These are phyloP conservation scores for Xylariaceae sp. DNA, from an alignment of 2,329 filamentous ascomycete species.

Conservation along the genomic window DNA sequence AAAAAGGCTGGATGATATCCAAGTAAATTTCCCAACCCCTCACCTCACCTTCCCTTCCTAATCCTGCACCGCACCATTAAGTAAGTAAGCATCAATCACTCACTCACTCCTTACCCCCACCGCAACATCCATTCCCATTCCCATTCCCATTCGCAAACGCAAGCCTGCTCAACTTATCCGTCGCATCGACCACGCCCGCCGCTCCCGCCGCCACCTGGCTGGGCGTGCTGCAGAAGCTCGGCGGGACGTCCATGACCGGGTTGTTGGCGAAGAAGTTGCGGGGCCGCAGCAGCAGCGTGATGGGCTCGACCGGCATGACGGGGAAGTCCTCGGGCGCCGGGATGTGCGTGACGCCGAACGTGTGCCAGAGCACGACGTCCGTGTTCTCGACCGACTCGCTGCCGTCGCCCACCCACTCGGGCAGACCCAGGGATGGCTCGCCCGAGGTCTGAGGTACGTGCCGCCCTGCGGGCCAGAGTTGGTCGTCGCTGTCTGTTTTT, in stretches of 20 bases:
- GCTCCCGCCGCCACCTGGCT: constrained; percentile 46
- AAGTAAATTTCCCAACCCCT: neutral
- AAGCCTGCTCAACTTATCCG: constrained; percentile 28
- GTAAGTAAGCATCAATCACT: too few species aligned
- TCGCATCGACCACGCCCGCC: constrained; percentile 28
- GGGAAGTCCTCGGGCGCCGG: constrained; percentile 87
- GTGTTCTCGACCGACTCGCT: constrained; percentile 67
- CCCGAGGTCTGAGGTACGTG: constrained; percentile 87
- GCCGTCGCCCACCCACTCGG: constrained; percentile 71
- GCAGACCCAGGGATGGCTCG: constrained; percentile 66
- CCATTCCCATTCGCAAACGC: constrained; percentile 21
- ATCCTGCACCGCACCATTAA: neutral
- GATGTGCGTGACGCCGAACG: constrained; percentile 86
- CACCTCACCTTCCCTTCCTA: constrained; percentile 1
- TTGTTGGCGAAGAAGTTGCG: constrained; percentile 79
- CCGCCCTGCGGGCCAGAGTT: constrained; percentile 78
- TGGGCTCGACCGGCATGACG: constrained; percentile 82
- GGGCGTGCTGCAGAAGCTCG: constrained; percentile 67
- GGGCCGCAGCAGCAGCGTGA: constrained; percentile 72
- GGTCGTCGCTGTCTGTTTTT: constrained; percentile 63
- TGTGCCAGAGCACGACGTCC: constrained; percentile 89
- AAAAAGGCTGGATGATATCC: neutral
- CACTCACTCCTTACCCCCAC: constrained; percentile 18
- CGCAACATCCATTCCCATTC: constrained; percentile 16
- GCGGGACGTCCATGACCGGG: constrained; percentile 74